Base-by-base conservation (phyloP, 164 flowering plant genomes). In the Stephania japonica region DNA sequence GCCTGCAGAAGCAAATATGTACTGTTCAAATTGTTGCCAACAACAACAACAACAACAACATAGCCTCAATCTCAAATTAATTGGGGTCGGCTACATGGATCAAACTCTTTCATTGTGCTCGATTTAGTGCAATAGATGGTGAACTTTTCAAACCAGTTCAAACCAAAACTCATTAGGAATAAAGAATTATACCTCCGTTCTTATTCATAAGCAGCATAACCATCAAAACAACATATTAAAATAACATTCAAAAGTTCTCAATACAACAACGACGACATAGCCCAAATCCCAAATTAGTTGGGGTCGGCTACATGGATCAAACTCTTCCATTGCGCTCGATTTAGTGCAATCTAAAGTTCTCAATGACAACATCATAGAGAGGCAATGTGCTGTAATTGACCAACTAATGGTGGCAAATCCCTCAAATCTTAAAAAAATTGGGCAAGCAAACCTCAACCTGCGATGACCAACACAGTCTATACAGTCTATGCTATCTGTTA, bases 1-100 rank as follows among this genome's bases (percentile, higher is more conserved):
- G 98, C 97, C 99, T 94, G 82, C 74, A 71, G 59, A 56, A 56
- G 63, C 63, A 56, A 44, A 44, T 44, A 44, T 8, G 10, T 44
- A 44, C 50, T 44, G 10, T 32, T 32, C 38, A 32, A 32, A 32
- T 32, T 32, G 38, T 32, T 32, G 38, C 38, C 38, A 32, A 32
- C 38, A 32, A 32, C 38, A 32, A 32, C n/a, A n/a, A n/a, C n/a
- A n/a, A n/a, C 38, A 32, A 32, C 38, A 32, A 32, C 38, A 32
- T 32, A 32, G 38, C 38, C 38, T 32, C 38, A 32, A 4, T 32
- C 38, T 4, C 38, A 32, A 32, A 32, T 32, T 32, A 32, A 32
- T 4, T 32, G 0, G n/a, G 38, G 38, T 32, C 38, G 38, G 38
- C 3, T 32, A 32, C 38, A 32, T 32, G 38, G 32, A 32, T 32